Base-by-base conservation (phyloP, 116 monocot species). In the Dioscorea cayenensis region DNA sequence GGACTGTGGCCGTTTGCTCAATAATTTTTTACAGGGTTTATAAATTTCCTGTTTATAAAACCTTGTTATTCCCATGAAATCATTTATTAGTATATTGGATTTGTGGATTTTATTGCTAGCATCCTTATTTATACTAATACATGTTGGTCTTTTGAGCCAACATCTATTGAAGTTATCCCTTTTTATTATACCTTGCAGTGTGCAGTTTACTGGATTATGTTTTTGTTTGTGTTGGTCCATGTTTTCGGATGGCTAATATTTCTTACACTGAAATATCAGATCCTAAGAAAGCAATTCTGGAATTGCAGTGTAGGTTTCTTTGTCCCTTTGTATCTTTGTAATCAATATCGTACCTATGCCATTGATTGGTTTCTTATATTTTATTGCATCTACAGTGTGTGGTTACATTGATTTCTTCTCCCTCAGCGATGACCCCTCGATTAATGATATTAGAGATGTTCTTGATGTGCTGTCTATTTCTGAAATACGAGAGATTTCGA, bases 181-280 rank as follows among this genome's bases (percentile, higher is more conserved):
- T 43, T 43, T 43, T 43, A 43, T 43, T 43, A 43, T 7, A 11
- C 28, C 14, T 8, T 66, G 49, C 51, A 67, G 14, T 32, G 63
- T 43, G 16, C 13, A 70, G 66, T 65, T 65, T 65, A 65, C 23
- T 27, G 21, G 32, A 32, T 51, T 23, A 36, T 73, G 48, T 20
- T 23, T 38, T 49, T 37, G 6, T 49, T 36, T 14, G 32, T 79
- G 28, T 64, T 92, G 96, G 96, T 19, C 93, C 93, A 70, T 96
- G 92, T 93, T 96, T 96, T 79, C 80, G 90, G 35, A 77, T 86
- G 71, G 84, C 85, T 63, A 79, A 73, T 74, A 84, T 96, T 50
- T 81, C 77, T 25, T 96, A 92, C 55, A 19, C 82, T 10, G 96
- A 92, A 67, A 86, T 97, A 74, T 65, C 72, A 37, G 84, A 97